phyloP scores from a whole-genome alignment of 306 rosid genomes.

The Lithocarpus polystachyus region DNA sequence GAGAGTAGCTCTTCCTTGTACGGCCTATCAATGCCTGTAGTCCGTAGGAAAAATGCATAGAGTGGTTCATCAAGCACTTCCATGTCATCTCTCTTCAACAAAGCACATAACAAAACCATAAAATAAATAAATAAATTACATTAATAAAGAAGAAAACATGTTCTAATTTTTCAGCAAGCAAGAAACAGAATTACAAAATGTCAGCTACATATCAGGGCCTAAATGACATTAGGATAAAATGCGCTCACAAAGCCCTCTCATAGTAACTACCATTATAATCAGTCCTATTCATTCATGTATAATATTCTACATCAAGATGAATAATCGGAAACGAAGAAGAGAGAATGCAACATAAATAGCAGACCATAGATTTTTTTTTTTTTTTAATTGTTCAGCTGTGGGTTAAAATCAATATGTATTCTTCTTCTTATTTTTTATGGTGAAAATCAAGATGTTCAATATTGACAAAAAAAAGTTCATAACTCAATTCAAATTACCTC shows the following conservation, averaged over 20 bases:
- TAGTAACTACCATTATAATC: background rate
- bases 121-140: background rate
- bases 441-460: background rate
- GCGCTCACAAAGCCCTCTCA: background rate
- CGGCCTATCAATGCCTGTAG: conserved; percentile 67
- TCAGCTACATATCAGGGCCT: background rate
- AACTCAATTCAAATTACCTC: background rate
- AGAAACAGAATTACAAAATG: background rate
- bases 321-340: background rate
- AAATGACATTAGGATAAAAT: background rate
- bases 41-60: conserved; percentile 63
- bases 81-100: conserved; percentile 60
- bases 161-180: background rate
- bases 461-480: background rate
- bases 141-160: background rate
- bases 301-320: background rate
- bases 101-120: conserved; percentile 10
- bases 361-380: background rate
- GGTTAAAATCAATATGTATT: background rate
- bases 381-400: background rate
- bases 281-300: background rate
- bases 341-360: background rate
- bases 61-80: conserved; percentile 86
- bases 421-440: background rate
- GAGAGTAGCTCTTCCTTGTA: conserved; percentile 64